These are phyloP conservation scores for Jamesozyma jinghongensis DNA, from an alignment of 805 yeast genomes.

Conservation along the genomic window DNA sequence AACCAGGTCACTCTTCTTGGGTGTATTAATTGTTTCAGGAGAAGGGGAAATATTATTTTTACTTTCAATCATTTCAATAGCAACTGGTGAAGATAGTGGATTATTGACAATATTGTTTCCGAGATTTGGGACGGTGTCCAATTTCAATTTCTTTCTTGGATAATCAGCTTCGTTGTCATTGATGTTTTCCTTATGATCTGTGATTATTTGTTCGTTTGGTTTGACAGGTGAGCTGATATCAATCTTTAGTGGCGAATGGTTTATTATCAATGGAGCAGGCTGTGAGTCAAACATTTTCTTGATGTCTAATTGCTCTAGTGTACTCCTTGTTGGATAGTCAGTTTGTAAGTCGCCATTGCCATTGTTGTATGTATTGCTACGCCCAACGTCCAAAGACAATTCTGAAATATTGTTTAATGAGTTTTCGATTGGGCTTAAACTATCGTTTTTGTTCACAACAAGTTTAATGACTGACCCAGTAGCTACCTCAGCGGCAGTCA, in stretches of 20 bases:
- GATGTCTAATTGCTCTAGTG: constrained; percentile 16
- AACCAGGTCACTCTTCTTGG: neutral
- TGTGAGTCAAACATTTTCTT: constrained; percentile 13
- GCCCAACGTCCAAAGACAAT: constrained; percentile 8
- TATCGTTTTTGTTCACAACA: neutral
- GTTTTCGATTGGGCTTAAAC: neutral
- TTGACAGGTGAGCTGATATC: constrained; percentile 16
- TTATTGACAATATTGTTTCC: constrained; percentile 5
- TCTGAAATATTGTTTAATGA: constrained; percentile 2
- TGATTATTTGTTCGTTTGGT: neutral
- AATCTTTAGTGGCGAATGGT: constrained; percentile 18
- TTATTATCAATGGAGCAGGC: constrained; percentile 5
- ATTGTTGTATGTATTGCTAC: constrained; percentile 2
- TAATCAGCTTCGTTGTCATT: constrained; percentile 4
- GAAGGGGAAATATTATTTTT: constrained; percentile 4
- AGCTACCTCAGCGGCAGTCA: neutral
- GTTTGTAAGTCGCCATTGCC: constrained; percentile 1
- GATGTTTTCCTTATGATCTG: constrained; percentile 1
- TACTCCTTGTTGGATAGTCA: constrained; percentile 3
- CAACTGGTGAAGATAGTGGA: constrained; percentile 15
- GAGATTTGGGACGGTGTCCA: constrained; percentile 15
- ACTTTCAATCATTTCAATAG: constrained; percentile 22
- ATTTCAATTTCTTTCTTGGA: constrained; percentile 12
- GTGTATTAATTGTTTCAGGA: neutral
- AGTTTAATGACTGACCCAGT: no score